A percentile compares a stretch with the other conserved stretches of the same genome.
Conservation (phyloP, 768 basidiomycete genomes). For the Boletus edulis region DNA sequence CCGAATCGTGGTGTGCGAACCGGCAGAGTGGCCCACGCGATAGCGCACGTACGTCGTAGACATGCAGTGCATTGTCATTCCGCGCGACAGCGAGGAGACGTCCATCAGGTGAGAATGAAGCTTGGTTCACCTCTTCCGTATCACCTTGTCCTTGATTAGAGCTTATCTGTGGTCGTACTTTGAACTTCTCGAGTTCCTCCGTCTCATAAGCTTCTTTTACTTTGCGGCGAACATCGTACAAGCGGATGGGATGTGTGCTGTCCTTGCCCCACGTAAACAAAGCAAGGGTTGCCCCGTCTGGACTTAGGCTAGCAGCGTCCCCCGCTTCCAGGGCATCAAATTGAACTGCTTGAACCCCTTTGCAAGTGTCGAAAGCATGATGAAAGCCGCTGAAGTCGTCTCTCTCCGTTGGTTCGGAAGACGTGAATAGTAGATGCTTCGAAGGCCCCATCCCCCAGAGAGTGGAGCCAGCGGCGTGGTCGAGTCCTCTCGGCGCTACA, state of each 20-base stretch:
- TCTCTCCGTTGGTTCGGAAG: constrained; percentile 44
- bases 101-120: constrained; percentile 58
- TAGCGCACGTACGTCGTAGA: constrained; percentile 63
- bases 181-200: constrained; percentile 37
- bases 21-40: constrained; percentile 43
- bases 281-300: constrained; percentile 38
- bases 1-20: constrained; percentile 46
- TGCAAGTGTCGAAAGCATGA: constrained; percentile 45
- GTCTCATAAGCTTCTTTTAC: constrained; percentile 25
- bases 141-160: constrained; percentile 9
- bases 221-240: constrained; percentile 51
- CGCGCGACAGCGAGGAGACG: constrained; percentile 59
- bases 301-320: constrained; percentile 47
- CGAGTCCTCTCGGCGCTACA: constrained; percentile 14
- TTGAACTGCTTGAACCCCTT: constrained; percentile 21
- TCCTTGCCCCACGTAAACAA: constrained; percentile 30
- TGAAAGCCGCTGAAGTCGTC: constrained; percentile 41
- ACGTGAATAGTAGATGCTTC: constrained; percentile 47
- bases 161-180: background rate
- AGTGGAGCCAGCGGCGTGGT: constrained; percentile 43
- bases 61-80: constrained; percentile 54
- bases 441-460: constrained; percentile 50
- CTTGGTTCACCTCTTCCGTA: constrained; percentile 45
- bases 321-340: constrained; percentile 53
- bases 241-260: constrained; percentile 37